Percentiles rank a stretch among this genome's conserved stretches.
phyloP scores from a whole-genome alignment of 1,284 basidiomycete genomes.

The Cystobasidium sp. region DNA sequence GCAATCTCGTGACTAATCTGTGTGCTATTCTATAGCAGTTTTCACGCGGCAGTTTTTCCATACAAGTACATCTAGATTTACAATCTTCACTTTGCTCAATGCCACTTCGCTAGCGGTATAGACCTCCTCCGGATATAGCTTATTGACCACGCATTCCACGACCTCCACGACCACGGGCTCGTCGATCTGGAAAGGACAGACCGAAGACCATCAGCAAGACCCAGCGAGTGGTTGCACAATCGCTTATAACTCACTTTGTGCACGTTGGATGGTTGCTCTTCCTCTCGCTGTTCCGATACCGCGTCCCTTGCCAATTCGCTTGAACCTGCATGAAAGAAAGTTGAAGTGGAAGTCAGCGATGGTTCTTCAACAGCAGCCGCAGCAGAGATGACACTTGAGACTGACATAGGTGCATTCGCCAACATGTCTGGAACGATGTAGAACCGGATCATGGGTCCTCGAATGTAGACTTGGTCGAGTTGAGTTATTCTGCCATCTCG shows the following conservation, averaged over 20 bases:
- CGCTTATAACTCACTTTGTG: conserved; percentile 46
- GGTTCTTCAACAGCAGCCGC: background rate
- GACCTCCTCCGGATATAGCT: background rate
- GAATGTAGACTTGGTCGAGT: conserved; percentile 95
- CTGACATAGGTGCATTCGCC: conserved; percentile 97
- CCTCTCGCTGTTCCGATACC: conserved; percentile 98
- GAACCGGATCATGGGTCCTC: conserved; percentile 96
- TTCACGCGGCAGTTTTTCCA: background rate
- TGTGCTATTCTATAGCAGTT: no score
- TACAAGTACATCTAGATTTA: background rate
- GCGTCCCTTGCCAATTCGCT: conserved; percentile 93
- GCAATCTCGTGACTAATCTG: no score
- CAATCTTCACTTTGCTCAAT: background rate
- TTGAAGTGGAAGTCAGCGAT: conserved; percentile 1
- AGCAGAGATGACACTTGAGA: conserved; percentile 45
- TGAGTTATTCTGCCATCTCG: conserved; percentile 99
- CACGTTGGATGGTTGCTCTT: conserved; percentile 93
- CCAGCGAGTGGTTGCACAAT: background rate
- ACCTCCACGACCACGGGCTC: conserved; percentile 32
- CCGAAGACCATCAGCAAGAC: background rate
- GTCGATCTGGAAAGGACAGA: conserved; percentile 20
- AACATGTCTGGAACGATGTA: conserved; percentile 99
- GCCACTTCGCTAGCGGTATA: background rate
- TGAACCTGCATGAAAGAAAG: conserved; percentile 73
- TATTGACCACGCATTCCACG: conserved; percentile 12